Conservation (phyloP, 108 stramenopile genomes). For the Hondaea fermentalgiana region DNA sequence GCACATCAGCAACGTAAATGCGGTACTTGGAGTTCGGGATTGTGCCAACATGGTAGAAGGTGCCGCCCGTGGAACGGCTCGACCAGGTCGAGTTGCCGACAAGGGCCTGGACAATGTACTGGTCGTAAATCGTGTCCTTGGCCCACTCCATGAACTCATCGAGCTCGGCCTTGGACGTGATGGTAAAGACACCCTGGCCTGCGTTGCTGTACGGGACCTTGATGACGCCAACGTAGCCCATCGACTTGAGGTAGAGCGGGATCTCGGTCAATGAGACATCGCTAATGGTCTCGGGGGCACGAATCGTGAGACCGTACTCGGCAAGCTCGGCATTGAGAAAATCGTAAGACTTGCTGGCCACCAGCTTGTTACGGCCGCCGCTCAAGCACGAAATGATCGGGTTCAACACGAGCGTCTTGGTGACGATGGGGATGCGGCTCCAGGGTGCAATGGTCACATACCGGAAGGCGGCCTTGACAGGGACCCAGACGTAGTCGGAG, state of each 20-base stretch:
- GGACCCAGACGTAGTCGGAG: background rate
- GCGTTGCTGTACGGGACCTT: constrained; percentile 32
- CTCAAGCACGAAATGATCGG: constrained; percentile 26
- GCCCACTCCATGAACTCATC: constrained; percentile 29
- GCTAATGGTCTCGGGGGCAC: constrained; percentile 14
- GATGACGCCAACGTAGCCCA: constrained; percentile 19
- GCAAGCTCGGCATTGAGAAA: constrained; percentile 18
- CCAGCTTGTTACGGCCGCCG: constrained; percentile 30
- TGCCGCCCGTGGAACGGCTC: background rate
- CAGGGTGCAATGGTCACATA: constrained; percentile 33
- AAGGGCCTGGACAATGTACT: constrained; percentile 26
- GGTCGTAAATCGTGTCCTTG: constrained; percentile 10
- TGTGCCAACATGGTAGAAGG: constrained; percentile 28
- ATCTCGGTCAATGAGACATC: constrained; percentile 15
- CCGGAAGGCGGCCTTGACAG: constrained; percentile 21
- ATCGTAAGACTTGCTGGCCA: constrained; percentile 29
- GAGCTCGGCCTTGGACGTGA: constrained; percentile 22
- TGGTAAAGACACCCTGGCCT: constrained; percentile 32
- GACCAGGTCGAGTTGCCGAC: constrained; percentile 26
- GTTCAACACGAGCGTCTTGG: background rate
- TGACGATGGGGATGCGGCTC: constrained; percentile 23
- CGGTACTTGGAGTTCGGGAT: background rate
- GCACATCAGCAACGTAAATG: constrained; percentile 27
- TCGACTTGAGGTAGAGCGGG: constrained; percentile 14
- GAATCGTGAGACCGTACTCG: background rate